phyloP scores from a whole-genome alignment of 805 yeast genomes.

The Candida michaelii region DNA sequence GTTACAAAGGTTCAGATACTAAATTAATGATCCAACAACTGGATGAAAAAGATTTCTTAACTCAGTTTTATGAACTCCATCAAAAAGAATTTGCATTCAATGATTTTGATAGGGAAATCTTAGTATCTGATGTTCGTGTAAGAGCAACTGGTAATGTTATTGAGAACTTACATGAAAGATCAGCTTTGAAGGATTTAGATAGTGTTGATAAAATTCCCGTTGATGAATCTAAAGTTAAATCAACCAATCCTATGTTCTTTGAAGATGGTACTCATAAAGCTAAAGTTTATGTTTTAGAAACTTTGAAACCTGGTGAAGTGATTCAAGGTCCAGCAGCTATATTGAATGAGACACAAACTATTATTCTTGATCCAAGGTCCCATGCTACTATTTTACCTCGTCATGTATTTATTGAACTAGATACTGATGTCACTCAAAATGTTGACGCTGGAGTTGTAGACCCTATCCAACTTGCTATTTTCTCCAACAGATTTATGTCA shows the following conservation, averaged over 20 bases:
- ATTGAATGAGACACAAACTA: conserved; percentile 80
- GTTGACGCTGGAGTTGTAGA: conserved; percentile 38
- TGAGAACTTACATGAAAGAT: conserved; percentile 44
- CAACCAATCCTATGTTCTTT: conserved; percentile 31
- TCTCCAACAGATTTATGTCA: conserved; percentile 83
- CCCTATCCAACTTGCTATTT: conserved; percentile 72
- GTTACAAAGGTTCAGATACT: conserved; percentile 27
- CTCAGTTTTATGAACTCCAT: conserved; percentile 55
- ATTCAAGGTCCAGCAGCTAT: conserved; percentile 43
- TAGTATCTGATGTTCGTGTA: conserved; percentile 72
- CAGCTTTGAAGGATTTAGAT: conserved; percentile 42
- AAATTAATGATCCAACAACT: conserved; percentile 26
- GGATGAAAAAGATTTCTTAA: conserved; percentile 30
- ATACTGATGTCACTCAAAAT: conserved; percentile 9
- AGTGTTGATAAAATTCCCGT: conserved; percentile 5
- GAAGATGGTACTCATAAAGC: conserved; percentile 47
- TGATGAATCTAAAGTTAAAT: neutral
- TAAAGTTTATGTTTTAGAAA: conserved; percentile 47
- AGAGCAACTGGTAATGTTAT: conserved; percentile 62
- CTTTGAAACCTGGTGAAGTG: conserved; percentile 52
- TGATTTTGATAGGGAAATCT: conserved; percentile 51
- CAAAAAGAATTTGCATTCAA: conserved; percentile 71
- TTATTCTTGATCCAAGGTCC: conserved; percentile 65
- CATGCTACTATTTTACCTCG: conserved; percentile 55
- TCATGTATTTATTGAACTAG: conserved; percentile 52